Conservation (phyloP, 441 rosid species). For the Pelargonium fulgidum region DNA sequence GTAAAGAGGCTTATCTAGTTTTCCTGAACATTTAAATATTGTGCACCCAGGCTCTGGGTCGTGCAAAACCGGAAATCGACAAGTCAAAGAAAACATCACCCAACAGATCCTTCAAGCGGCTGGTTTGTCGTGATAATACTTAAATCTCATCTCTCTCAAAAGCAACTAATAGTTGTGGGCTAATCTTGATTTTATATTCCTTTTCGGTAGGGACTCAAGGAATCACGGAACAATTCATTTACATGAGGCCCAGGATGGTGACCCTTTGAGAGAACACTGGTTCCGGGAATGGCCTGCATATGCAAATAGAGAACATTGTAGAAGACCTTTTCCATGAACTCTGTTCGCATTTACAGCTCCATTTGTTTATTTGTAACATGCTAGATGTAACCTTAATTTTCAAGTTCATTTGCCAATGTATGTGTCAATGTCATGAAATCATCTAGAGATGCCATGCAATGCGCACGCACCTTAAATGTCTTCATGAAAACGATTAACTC, state of each 20-base stretch:
- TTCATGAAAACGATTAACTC: too few species aligned
- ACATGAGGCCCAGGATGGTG: background rate
- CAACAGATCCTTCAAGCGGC: slow-evolving; percentile 73
- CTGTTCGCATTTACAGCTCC: too few species aligned
- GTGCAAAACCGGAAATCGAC: slow-evolving; percentile 69
- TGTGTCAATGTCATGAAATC: too few species aligned
- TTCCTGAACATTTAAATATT: slow-evolving; percentile 7
- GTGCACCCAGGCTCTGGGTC: slow-evolving; percentile 59
- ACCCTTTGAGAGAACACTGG: background rate
- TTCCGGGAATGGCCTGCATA: background rate
- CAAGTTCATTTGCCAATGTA: too few species aligned
- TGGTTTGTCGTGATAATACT: slow-evolving; percentile 44
- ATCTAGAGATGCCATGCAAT: too few species aligned
- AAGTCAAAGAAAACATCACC: slow-evolving; percentile 47
- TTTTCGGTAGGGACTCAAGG: background rate
- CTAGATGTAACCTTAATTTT: too few species aligned
- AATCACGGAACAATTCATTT: background rate
- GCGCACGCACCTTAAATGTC: too few species aligned
- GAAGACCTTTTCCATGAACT: background rate
- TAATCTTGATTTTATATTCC: background rate
- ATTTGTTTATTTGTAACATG: too few species aligned
- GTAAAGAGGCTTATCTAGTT: background rate
- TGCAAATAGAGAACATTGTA: background rate
- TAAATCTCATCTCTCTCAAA: slow-evolving; percentile 1
- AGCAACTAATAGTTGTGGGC: background rate